These are phyloP conservation scores for Trichocomaceae sp. DNA, from an alignment of 2,329 filamentous ascomycete species.

Conservation along the genomic window DNA sequence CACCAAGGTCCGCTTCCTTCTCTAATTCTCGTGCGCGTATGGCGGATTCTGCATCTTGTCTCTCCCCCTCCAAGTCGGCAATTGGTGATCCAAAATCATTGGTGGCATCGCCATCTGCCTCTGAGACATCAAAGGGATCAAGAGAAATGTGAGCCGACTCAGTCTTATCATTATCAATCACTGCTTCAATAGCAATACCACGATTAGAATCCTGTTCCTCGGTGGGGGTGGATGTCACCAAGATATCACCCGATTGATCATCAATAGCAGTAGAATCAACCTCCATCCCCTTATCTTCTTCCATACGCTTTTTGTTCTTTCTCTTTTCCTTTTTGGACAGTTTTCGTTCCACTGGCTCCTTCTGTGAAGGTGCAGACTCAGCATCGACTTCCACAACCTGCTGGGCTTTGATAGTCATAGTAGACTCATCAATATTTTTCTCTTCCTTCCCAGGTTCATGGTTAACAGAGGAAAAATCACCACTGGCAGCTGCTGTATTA, in stretches of 20 bases:
- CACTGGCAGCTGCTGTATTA: not conserved
- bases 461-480: not conserved
- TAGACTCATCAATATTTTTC: not conserved
- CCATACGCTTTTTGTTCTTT: slow-evolving; percentile 10
- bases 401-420: not conserved
- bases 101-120: slow-evolving; percentile 1
- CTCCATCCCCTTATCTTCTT: not conserved
- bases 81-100: not conserved
- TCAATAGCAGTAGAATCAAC: not conserved
- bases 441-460: not conserved
- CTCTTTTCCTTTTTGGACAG: slow-evolving; percentile 13
- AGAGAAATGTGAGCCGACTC: slow-evolving; percentile 11
- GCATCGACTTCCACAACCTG: not conserved
- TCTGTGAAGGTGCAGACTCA: not conserved
- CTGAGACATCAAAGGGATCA: slow-evolving; percentile 12
- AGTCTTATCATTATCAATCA: not conserved
- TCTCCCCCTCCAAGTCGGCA: not conserved
- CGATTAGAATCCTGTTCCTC: not conserved
- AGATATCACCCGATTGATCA: not conserved
- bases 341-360: slow-evolving; percentile 7
- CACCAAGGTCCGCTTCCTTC: slow-evolving; percentile 14
- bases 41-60: slow-evolving; percentile 9
- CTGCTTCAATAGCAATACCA: not conserved
- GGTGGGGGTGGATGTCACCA: not conserved
- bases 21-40: slow-evolving; percentile 9